Conservation (phyloP, 2,329 filamentous ascomycete species). For the Didymella lethalis region DNA sequence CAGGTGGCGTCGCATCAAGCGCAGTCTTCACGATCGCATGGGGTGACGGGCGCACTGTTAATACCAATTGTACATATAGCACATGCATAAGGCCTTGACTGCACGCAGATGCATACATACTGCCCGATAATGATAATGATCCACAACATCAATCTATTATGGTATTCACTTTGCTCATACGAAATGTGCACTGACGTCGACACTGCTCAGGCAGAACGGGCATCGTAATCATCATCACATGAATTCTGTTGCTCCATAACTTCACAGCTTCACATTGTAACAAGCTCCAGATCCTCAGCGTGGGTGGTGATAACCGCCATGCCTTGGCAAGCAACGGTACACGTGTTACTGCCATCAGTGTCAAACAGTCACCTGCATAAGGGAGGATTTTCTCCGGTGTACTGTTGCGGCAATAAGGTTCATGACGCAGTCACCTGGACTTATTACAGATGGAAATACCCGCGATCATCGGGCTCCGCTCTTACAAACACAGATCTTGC, state of each 20-base stretch:
- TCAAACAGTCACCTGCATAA: background rate
- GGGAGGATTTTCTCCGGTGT: background rate
- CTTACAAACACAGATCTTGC: conserved; percentile 10
- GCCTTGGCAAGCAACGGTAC: background rate
- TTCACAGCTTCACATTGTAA: background rate
- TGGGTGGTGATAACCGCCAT: background rate
- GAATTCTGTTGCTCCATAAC: background rate
- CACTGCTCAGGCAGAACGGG: background rate
- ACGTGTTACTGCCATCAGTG: background rate
- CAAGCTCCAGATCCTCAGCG: background rate
- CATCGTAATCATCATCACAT: background rate
- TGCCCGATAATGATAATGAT: conserved; percentile 13
- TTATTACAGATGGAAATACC: conserved; percentile 2
- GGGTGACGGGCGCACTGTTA: conserved; percentile 10
- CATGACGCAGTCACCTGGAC: conserved; percentile 10
- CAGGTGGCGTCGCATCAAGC: conserved; percentile 23
- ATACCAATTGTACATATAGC: background rate
- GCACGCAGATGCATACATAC: background rate
- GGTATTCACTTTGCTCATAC: background rate
- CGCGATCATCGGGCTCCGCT: conserved; percentile 12
- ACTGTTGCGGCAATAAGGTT: conserved; percentile 5
- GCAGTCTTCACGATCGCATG: conserved; percentile 23
- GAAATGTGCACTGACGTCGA: background rate
- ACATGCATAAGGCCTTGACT: background rate
- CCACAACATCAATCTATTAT: background rate